Conservation (phyloP, 345 rosid genomes). For the Gossypium turneri region DNA sequence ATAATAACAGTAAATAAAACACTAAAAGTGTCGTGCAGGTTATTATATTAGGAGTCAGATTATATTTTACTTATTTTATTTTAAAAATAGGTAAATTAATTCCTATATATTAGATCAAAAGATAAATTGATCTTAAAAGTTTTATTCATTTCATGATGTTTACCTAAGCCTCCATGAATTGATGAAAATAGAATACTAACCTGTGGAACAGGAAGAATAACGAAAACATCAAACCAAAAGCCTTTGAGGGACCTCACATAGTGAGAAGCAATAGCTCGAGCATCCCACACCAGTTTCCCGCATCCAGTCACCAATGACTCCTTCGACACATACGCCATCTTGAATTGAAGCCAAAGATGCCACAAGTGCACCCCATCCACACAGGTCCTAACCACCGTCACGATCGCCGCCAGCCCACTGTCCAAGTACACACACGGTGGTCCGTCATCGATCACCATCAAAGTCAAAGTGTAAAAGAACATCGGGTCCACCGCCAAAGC, state of each 20-base stretch:
- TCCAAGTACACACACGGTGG: background rate
- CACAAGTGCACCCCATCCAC: background rate
- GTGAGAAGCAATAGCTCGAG: slow-evolving; percentile 62
- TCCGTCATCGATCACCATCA: background rate
- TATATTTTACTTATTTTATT: rapidly evolving
- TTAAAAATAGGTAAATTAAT: rapidly evolving
- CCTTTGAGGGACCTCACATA: slow-evolving; percentile 65
- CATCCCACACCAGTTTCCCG: slow-evolving; percentile 47
- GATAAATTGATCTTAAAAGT: too few relatives aligned
- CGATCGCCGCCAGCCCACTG: background rate
- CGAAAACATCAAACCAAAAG: slow-evolving; percentile 82
- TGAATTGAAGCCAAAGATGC: background rate
- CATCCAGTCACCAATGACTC: background rate
- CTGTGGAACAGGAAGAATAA: slow-evolving; percentile 56
- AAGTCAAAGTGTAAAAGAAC: background rate
- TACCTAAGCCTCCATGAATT: too few relatives aligned
- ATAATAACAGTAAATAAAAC: too few relatives aligned
- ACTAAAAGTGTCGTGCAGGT: rapidly evolving
- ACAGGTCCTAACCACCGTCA: background rate
- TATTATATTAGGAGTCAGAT: too few relatives aligned
- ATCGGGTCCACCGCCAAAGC: background rate
- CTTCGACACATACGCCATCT: background rate
- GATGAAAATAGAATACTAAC: slow-evolving; percentile 23
- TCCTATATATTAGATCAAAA: rapidly evolving
- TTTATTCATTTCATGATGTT: too few relatives aligned